Evolutionary conservation across 2,329 filamentous ascomycete species (phyloP).

Genomic region (Coniochaeta pulveracea): DNA sequence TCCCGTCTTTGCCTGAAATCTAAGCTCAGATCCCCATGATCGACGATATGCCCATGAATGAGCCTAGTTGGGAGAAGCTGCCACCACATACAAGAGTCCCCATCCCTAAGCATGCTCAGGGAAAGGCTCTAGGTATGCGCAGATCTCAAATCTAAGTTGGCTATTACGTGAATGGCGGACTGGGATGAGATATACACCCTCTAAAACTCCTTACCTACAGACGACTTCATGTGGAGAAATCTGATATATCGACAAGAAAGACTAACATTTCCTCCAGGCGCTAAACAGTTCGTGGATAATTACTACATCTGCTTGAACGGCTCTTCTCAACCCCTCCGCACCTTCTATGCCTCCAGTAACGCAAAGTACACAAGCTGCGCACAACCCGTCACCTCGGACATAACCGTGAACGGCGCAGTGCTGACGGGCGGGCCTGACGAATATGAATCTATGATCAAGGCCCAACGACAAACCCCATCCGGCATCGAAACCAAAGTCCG

Average conservation of each 20-base stretch:
- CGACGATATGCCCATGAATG: too few relatives aligned
- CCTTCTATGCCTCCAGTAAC: conserved; percentile 60
- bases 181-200: too few relatives aligned
- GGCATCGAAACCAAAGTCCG: conserved; percentile 24
- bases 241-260: too few relatives aligned
- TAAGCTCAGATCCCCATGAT: too few relatives aligned
- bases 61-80: too few relatives aligned
- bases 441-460: conserved; percentile 57
- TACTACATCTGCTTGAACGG: conserved; percentile 47
- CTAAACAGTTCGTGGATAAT: conserved; percentile 57
- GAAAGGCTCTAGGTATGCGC: too few relatives aligned
- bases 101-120: too few relatives aligned
- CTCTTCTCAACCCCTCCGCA: conserved; percentile 53
- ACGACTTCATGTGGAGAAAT: too few relatives aligned
- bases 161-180: too few relatives aligned
- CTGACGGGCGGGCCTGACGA: conserved; percentile 45
- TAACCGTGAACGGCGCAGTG: conserved; percentile 69
- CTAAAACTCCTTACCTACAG: too few relatives aligned
- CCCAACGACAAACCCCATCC: conserved; percentile 34
- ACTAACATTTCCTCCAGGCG: conserved; percentile 36
- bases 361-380: conserved; percentile 36
- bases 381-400: conserved; percentile 41
- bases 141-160: too few relatives aligned
- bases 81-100: too few relatives aligned
- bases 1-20: neutral